Evolutionary conservation across 1,284 basidiomycete species (phyloP).

Genomic region (Ceratobasidium sp.): DNA sequence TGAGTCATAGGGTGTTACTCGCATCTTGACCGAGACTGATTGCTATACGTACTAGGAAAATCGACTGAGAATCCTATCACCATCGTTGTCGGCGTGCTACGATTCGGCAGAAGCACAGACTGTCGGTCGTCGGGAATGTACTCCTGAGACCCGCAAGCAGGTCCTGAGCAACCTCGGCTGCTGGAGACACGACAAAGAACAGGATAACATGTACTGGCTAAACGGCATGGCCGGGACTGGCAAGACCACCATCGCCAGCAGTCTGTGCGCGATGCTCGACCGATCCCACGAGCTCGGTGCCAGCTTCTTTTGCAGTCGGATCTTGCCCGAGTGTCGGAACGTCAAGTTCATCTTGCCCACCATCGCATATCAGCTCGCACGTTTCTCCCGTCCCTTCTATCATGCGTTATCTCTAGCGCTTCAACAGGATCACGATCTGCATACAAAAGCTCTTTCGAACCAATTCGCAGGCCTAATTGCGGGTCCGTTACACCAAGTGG

Average conservation of each 20-base stretch:
- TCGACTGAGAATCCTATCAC: neutral
- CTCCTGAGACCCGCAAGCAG: neutral
- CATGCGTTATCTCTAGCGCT: neutral
- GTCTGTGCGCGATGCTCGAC: neutral
- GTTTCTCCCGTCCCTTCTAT: neutral
- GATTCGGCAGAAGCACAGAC: neutral
- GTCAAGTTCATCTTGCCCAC: neutral
- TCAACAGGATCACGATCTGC: neutral
- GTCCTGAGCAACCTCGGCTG: neutral
- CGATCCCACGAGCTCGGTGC: neutral
- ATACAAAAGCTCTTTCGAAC: neutral
- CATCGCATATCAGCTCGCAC: neutral
- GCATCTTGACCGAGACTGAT: neutral
- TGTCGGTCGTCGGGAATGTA: neutral
- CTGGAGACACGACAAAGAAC: neutral
- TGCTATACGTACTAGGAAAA: too few species aligned
- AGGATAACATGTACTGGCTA: neutral
- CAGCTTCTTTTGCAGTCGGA: neutral
- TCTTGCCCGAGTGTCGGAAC: neutral
- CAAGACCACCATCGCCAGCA: neutral
- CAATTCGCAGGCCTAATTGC: neutral
- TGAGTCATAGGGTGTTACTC: slow-evolving; percentile 1
- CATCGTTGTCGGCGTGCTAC: slow-evolving; percentile 26
- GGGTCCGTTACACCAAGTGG: neutral
- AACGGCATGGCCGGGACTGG: too few species aligned